phyloP scores from a whole-genome alignment of 1,284 basidiomycete genomes.

The Ceratobasidium theobromae region DNA sequence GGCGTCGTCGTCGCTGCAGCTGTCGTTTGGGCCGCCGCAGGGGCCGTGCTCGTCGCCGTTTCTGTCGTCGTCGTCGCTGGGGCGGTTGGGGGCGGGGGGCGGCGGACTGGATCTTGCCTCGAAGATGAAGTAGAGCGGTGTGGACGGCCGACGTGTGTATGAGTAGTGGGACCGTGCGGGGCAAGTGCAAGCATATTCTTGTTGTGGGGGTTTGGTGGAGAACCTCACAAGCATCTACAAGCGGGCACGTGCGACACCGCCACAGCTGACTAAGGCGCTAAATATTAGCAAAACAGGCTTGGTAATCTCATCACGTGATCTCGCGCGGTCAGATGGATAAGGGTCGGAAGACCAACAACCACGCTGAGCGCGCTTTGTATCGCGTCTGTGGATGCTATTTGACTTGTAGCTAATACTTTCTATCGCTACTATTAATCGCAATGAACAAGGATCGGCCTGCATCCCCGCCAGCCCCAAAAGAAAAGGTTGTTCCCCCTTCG shows the following conservation, averaged over 20 bases:
- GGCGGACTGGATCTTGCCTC: not conserved
- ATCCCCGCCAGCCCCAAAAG: slow-evolving; percentile 74
- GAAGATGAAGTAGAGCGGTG: not conserved
- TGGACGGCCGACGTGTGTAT: not conserved
- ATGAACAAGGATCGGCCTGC: slow-evolving; percentile 36
- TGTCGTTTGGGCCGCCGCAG: not conserved
- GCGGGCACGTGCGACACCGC: slow-evolving; percentile 21
- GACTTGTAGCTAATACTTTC: not conserved
- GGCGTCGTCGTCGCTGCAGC: slow-evolving; percentile 8
- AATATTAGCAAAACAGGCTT: not conserved
- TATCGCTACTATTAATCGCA: not conserved
- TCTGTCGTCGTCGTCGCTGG: not conserved
- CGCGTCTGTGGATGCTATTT: not conserved
- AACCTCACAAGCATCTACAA: not conserved
- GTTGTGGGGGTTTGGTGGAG: not conserved
- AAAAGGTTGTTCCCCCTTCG: slow-evolving; percentile 76
- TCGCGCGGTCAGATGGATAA: slow-evolving; percentile 8
- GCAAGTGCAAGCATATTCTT: slow-evolving; percentile 19
- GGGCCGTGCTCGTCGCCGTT: slow-evolving; percentile 10
- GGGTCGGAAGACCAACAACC: not conserved
- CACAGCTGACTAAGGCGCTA: not conserved
- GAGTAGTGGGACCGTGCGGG: not conserved
- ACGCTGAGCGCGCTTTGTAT: not conserved
- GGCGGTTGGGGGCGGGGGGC: not conserved
- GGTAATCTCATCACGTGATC: slow-evolving; percentile 1